Conservation (phyloP, 495 filamentous ascomycete genomes). For the Lasiosphaeriaceae sp. region DNA sequence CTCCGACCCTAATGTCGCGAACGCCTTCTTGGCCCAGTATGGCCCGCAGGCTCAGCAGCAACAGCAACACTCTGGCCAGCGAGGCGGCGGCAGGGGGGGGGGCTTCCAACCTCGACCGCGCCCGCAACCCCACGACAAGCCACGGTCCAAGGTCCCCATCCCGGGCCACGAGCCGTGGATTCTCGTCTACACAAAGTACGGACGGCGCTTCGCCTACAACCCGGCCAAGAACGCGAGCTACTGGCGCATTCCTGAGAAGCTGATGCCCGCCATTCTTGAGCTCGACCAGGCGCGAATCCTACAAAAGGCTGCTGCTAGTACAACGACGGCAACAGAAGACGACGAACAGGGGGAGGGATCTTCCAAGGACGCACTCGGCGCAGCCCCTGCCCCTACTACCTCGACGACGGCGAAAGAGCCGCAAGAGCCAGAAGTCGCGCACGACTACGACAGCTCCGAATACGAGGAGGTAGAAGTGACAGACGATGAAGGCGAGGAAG, state of each 20-base stretch:
- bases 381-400: constrained; percentile 6
- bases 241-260: constrained; percentile 84
- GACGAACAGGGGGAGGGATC: constrained; percentile 6
- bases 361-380: not conserved
- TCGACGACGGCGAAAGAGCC: not conserved
- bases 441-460: constrained; percentile 51
- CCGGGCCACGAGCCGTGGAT: constrained; percentile 86
- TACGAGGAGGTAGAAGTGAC: constrained; percentile 90
- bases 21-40: constrained; percentile 47
- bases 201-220: constrained; percentile 86
- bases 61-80: constrained; percentile 13
- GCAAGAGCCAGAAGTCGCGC: not conserved
- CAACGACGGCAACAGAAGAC: not conserved
- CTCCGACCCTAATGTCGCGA: constrained; percentile 41
- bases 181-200: constrained; percentile 84
- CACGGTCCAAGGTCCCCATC: constrained; percentile 73
- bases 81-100: constrained; percentile 40
- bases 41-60: constrained; percentile 18
- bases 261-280: constrained; percentile 75
- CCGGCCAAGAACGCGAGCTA: constrained; percentile 76
- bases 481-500: constrained; percentile 50
- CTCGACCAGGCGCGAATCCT: constrained; percentile 57
- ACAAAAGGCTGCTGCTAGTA: constrained; percentile 31
- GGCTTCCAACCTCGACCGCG: constrained; percentile 52
- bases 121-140: constrained; percentile 69